Conservation (phyloP, 805 yeast genomes). For the Yamadazyma kitorensis region DNA sequence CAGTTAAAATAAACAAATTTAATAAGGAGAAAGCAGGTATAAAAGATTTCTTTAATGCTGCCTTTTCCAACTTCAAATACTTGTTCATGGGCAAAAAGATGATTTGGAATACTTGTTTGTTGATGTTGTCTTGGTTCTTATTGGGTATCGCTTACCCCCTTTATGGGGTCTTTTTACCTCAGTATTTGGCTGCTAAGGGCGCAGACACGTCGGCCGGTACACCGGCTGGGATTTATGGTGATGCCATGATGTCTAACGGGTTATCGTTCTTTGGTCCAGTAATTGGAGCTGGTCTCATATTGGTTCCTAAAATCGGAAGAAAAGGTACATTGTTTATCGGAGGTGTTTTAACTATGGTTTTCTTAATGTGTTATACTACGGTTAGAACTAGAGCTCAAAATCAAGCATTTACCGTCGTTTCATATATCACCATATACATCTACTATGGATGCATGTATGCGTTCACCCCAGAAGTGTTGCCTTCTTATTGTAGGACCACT, state of each 20-base stretch:
- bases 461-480: constrained; percentile 38
- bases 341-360: constrained; percentile 51
- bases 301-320: constrained; percentile 43
- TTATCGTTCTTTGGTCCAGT: constrained; percentile 29
- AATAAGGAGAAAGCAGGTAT: constrained; percentile 15
- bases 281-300: constrained; percentile 22
- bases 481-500: constrained; percentile 33
- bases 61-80: constrained; percentile 18
- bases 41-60: constrained; percentile 17
- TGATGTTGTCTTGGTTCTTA: constrained; percentile 50
- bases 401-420: constrained; percentile 48
- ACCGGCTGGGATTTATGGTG: constrained; percentile 21
- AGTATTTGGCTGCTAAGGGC: constrained; percentile 50
- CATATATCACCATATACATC: constrained; percentile 39
- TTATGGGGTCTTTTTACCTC: constrained; percentile 51
- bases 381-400: constrained; percentile 46
- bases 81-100: constrained; percentile 38
- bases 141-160: constrained; percentile 56
- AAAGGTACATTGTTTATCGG: constrained; percentile 58
- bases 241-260: constrained; percentile 25
- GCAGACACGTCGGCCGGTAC: constrained; percentile 39
- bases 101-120: constrained; percentile 37
- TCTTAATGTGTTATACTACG: constrained; percentile 60
- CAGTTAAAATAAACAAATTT: constrained; percentile 15
- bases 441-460: constrained; percentile 37